Conservation (phyloP, 2,329 filamentous ascomycete genomes). For the Sporothrix pseudoabietina region DNA sequence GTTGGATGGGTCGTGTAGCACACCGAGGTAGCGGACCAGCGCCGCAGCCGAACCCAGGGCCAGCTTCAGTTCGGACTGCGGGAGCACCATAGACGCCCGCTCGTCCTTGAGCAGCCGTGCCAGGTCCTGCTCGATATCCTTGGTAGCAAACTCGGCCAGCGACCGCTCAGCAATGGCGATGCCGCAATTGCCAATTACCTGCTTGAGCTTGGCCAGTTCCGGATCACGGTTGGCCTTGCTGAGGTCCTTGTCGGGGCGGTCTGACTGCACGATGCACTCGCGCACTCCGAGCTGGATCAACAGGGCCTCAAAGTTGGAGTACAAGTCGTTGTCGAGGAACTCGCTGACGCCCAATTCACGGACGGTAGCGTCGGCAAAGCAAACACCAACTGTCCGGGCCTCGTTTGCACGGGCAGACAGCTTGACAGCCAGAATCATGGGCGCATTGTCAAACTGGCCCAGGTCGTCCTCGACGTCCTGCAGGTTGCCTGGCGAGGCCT, state of each 20-base stretch:
- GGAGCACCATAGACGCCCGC: slow-evolving; percentile 71
- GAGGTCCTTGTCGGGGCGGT: slow-evolving; percentile 59
- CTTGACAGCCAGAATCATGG: slow-evolving; percentile 94
- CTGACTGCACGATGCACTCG: slow-evolving; percentile 84
- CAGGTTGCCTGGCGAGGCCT: slow-evolving; percentile 92
- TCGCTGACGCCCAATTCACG: slow-evolving; percentile 95
- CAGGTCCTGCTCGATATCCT: slow-evolving; percentile 95
- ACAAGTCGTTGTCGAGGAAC: slow-evolving; percentile 97
- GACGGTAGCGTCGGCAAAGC: slow-evolving; percentile 96
- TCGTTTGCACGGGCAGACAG: slow-evolving; percentile 85
- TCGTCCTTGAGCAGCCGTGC: slow-evolving; percentile 86
- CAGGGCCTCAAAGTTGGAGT: slow-evolving; percentile 95
- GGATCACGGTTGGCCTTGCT: slow-evolving; percentile 77
- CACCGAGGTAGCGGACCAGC: slow-evolving; percentile 89
- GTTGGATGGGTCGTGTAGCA: slow-evolving; percentile 88
- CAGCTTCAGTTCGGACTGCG: slow-evolving; percentile 89
- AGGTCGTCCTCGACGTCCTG: slow-evolving; percentile 97
- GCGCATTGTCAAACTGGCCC: slow-evolving; percentile 80
- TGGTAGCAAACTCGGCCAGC: slow-evolving; percentile 75
- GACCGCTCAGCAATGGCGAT: slow-evolving; percentile 84
- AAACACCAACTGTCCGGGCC: slow-evolving; percentile 85
- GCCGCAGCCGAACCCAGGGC: slow-evolving; percentile 95
- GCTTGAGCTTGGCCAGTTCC: slow-evolving; percentile 81
- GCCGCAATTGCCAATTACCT: slow-evolving; percentile 90
- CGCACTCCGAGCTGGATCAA: slow-evolving; percentile 95